Base-by-base conservation (phyloP, 768 basidiomycete genomes). In the Daedaleopsis sinensis region DNA sequence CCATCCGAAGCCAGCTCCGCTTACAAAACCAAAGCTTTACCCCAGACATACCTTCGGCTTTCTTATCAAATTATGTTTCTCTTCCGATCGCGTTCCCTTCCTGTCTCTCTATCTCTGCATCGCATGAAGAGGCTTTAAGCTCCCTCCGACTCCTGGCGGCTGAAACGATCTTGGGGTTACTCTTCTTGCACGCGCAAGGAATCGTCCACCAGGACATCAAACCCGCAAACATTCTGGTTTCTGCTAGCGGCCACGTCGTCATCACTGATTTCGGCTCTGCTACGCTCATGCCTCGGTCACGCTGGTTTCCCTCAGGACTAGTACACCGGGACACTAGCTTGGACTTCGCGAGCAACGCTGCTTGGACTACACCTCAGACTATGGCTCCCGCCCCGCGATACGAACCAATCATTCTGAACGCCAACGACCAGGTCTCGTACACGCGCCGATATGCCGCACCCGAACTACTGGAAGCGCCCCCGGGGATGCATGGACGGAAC, bases 151-250 rank as follows among this genome's bases (percentile, higher is more conserved):
- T 65, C 19, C 46, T 62, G 18, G 46, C 65, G 11, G 65, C 65
- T 13, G 65, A 65, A 27, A 37, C 62, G 12, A 7, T 61, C 21
- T 56, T 65, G 15, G 64, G 60, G 13, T 44, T 65, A 12, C 44
- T 49, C 8, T 62, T 55, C 35, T 52, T 65, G 6, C 64, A 65
- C 50, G 7, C 49, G 4, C 64, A 37, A 13, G 64, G 64, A 12
- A 62, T 65, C 43, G 53, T 65, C 16, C 64, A 65, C 32, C 64
- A 65, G 32, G 64, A 65, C 49, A 52, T 65, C 57, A 65, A 65
- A 48, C 64, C 64, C n/a, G 59, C 64, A 13, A 65, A 65, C 50
- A 39, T 65, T 32, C 56, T 65, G 5, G 57, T 65, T 15, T 61
- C 64, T 24, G 32, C 39, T 9, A 43, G 21, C 3, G 64, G 64